phyloP scores from a whole-genome alignment of 2,329 filamentous ascomycete genomes.

The Aspergillus bombycis region DNA sequence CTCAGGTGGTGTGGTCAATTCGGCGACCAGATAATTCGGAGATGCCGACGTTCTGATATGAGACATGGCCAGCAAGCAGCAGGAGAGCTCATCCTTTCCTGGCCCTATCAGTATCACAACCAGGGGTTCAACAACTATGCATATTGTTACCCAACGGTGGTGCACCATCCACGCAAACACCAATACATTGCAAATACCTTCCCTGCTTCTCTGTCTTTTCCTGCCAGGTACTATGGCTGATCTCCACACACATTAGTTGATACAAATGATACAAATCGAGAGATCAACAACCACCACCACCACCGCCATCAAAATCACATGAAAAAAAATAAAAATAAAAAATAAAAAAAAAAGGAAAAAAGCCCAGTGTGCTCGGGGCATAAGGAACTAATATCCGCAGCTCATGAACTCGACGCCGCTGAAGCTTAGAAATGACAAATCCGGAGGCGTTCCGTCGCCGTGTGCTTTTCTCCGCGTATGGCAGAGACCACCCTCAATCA shows the following conservation, averaged over 20 bases:
- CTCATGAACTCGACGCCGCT: background rate
- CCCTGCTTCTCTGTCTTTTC: background rate
- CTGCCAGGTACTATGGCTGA: background rate
- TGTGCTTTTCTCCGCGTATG: slow-evolving; percentile 1
- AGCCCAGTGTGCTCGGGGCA: background rate
- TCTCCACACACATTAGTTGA: background rate
- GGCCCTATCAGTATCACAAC: background rate
- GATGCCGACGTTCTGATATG: background rate
- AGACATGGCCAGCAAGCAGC: background rate
- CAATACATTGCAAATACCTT: background rate
- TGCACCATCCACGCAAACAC: background rate
- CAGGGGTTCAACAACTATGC: background rate
- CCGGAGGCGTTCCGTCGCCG: background rate
- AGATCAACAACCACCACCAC: background rate
- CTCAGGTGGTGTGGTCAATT: background rate
- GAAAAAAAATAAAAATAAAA: background rate
- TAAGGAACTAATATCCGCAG: background rate
- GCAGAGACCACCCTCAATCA: background rate
- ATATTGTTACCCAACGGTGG: background rate
- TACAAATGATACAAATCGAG: background rate
- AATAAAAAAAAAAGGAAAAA: background rate
- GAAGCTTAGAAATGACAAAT: background rate
- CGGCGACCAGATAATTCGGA: background rate
- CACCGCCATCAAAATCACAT: background rate
- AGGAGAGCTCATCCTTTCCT: background rate